A percentile compares a stretch with the other conserved stretches of the same genome.
phyloP scores from a whole-genome alignment of 371 early-diverging fungal genomes.

The Smittium culicis region DNA sequence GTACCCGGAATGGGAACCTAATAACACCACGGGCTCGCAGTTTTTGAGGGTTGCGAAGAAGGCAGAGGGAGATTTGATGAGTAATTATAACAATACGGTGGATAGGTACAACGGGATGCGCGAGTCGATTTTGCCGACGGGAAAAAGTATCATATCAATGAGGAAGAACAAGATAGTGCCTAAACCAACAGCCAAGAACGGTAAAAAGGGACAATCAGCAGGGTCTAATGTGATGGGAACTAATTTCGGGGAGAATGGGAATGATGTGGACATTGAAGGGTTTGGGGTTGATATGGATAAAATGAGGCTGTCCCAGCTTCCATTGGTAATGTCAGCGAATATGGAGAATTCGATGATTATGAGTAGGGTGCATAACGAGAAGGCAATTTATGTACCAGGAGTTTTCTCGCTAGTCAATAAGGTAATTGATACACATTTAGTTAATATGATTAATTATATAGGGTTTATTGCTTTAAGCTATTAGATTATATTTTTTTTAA shows the following conservation, averaged over 20 bases:
- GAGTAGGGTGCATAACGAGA: slow-evolving; percentile 3
- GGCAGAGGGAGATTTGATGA: slow-evolving; percentile 31
- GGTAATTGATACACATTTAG: slow-evolving; percentile 8
- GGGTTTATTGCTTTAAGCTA: background rate
- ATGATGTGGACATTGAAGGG: background rate
- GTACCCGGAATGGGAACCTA: slow-evolving; percentile 32
- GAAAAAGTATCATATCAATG: slow-evolving; percentile 27
- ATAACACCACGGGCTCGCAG: slow-evolving; percentile 23
- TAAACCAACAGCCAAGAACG: slow-evolving; percentile 1
- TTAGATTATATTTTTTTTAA: background rate
- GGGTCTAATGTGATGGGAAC: slow-evolving; percentile 8
- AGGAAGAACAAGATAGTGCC: background rate
- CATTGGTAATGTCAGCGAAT: slow-evolving; percentile 27
- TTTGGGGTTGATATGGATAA: slow-evolving; percentile 1
- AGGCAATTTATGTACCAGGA: slow-evolving; percentile 11
- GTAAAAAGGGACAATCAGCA: slow-evolving; percentile 1
- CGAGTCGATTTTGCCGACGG: slow-evolving; percentile 24
- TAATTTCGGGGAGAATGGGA: slow-evolving; percentile 4
- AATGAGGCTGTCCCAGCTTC: slow-evolving; percentile 23
- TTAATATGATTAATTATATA: background rate
- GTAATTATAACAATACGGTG: slow-evolving; percentile 13
- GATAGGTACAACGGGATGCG: slow-evolving; percentile 21
- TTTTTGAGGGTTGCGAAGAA: slow-evolving; percentile 27
- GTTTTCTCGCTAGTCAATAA: slow-evolving; percentile 29
- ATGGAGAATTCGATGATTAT: slow-evolving; percentile 15